phyloP scores from a whole-genome alignment of 108 stramenopile genomes.

The Thalassiosira profunda region DNA sequence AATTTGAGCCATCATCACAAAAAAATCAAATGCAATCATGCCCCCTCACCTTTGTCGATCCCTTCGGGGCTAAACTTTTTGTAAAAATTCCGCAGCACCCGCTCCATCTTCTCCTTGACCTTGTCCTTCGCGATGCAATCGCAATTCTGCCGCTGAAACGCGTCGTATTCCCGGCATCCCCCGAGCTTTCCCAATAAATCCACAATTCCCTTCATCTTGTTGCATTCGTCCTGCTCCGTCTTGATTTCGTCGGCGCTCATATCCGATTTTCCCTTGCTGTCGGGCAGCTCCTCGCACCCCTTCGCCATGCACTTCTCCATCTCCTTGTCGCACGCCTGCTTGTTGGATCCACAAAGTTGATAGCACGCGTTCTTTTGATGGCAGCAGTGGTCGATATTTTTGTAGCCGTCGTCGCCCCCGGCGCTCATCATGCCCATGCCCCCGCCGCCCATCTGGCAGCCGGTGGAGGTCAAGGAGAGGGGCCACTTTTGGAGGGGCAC shows the following conservation, averaged over 20 bases:
- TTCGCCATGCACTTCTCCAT: constrained; percentile 18
- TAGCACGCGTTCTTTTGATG: constrained; percentile 52
- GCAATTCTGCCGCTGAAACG: constrained; percentile 34
- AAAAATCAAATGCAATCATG: too few relatives aligned
- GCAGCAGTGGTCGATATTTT: constrained; percentile 45
- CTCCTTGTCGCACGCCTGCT: constrained; percentile 39
- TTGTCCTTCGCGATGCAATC: constrained; percentile 38
- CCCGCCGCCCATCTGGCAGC: constrained; percentile 40
- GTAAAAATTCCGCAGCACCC: constrained; percentile 49
- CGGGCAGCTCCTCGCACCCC: not conserved
- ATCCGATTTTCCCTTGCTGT: constrained; percentile 15
- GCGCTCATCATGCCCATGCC: constrained; percentile 30
- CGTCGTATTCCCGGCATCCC: constrained; percentile 41
- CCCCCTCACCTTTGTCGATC: constrained; percentile 44
- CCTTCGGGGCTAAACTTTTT: constrained; percentile 48
- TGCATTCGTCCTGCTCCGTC: constrained; percentile 42
- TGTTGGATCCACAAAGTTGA: constrained; percentile 53
- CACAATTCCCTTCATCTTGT: constrained; percentile 22
- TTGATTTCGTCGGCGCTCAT: constrained; percentile 34
- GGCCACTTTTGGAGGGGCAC: constrained; percentile 43
- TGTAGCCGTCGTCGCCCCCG: constrained; percentile 2
- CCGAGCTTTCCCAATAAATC: constrained; percentile 34
- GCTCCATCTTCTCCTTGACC: constrained; percentile 20
- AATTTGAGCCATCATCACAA: too few relatives aligned
- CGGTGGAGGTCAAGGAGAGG: constrained; percentile 41